Evolutionary conservation across 768 basidiomycete species (phyloP).

Genomic region (Suillus ampliporus): DNA sequence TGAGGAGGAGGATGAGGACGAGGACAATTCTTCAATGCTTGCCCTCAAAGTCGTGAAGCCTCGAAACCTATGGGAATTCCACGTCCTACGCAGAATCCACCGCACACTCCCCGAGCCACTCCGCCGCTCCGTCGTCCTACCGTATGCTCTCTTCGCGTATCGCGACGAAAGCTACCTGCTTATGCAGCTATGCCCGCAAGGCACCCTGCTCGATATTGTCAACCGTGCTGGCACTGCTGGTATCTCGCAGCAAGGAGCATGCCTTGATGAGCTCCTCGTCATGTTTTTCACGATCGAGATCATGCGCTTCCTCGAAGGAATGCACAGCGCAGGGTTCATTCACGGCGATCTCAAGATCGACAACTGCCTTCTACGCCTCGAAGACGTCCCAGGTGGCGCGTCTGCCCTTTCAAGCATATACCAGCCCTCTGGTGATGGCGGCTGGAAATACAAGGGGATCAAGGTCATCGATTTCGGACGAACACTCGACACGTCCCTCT

Average conservation of each 20-base stretch:
- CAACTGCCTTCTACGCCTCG: slow-evolving; percentile 94
- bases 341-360: slow-evolving; percentile 99
- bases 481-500: slow-evolving; percentile 84
- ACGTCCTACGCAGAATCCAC: slow-evolving; percentile 81
- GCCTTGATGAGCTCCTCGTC: slow-evolving; percentile 90
- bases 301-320: slow-evolving; percentile 76
- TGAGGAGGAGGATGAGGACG: slow-evolving; percentile 56
- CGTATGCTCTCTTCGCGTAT: slow-evolving; percentile 84
- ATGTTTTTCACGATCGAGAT: slow-evolving; percentile 96
- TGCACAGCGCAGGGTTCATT: slow-evolving; percentile 86
- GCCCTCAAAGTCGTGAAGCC: slow-evolving; percentile 95
- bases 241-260: slow-evolving; percentile 79
- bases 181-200: slow-evolving; percentile 88
- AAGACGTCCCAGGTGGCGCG: slow-evolving; percentile 75
- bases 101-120: slow-evolving; percentile 62
- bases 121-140: slow-evolving; percentile 72
- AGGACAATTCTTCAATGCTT: slow-evolving; percentile 61
- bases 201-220: slow-evolving; percentile 89
- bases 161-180: slow-evolving; percentile 89
- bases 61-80: slow-evolving; percentile 90
- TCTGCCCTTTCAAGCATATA: slow-evolving; percentile 79
- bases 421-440: slow-evolving; percentile 75
- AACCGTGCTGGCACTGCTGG: slow-evolving; percentile 82
- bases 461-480: slow-evolving; percentile 98
- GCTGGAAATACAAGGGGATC: slow-evolving; percentile 89